These are phyloP conservation scores for Coprinopsis strossmayeri DNA, from an alignment of 768 basidiomycete genomes.

Conservation along the genomic window DNA sequence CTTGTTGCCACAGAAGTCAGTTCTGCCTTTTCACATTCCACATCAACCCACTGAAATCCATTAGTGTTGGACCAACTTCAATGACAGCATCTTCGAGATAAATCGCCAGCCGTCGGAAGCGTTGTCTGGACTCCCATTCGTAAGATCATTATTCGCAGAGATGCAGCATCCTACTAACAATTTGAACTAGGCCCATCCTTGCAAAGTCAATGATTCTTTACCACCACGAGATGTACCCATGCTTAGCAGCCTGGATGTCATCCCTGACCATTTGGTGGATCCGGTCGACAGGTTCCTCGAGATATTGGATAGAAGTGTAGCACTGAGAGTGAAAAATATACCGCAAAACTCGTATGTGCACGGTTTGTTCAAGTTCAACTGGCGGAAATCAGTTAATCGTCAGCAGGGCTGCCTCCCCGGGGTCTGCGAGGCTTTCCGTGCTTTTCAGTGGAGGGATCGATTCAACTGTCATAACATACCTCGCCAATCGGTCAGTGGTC, in stretches of 20 bases:
- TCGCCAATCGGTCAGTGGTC: slow-evolving; percentile 62
- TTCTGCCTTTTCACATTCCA: background rate
- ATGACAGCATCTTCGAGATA: slow-evolving; percentile 1
- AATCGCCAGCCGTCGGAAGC: background rate
- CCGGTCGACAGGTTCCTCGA: slow-evolving; percentile 46
- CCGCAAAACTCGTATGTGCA: slow-evolving; percentile 42
- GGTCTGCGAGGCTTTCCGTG: slow-evolving; percentile 59
- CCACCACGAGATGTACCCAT: slow-evolving; percentile 37
- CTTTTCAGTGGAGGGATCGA: slow-evolving; percentile 97
- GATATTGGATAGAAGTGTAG: slow-evolving; percentile 61
- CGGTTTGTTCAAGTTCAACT: no score
- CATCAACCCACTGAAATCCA: background rate
- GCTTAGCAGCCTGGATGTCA: slow-evolving; percentile 28
- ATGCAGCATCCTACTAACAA: background rate
- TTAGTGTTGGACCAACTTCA: background rate
- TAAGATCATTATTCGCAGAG: slow-evolving; percentile 15
- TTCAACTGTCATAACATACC: slow-evolving; percentile 73
- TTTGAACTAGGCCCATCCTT: slow-evolving; percentile 34
- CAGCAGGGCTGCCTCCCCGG: slow-evolving; percentile 6
- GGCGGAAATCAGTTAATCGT: no score
- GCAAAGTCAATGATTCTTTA: slow-evolving; percentile 39
- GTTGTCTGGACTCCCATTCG: slow-evolving; percentile 22
- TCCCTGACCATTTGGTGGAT: slow-evolving; percentile 35
- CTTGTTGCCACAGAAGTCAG: slow-evolving; percentile 13
- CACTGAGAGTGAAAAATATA: slow-evolving; percentile 61